Percentiles rank a stretch among this genome's conserved stretches.
Conservation (phyloP, 2,329 filamentous ascomycete genomes). For the Aspergillus nomiae region DNA sequence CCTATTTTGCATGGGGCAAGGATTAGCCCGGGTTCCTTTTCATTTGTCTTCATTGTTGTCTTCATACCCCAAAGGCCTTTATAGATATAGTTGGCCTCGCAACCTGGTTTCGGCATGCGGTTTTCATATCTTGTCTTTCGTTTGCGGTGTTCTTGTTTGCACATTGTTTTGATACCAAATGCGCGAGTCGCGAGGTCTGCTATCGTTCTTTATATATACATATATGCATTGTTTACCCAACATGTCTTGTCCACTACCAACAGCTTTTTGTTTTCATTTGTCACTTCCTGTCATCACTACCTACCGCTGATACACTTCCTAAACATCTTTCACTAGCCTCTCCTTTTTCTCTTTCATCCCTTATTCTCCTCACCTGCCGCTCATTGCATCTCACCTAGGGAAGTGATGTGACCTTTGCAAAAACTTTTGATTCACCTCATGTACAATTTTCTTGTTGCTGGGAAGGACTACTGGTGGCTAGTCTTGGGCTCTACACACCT, state of each 20-base stretch:
- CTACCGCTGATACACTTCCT: conserved; percentile 13
- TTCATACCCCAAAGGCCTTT: conserved; percentile 45
- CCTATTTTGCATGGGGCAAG: conserved; percentile 24
- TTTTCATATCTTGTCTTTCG: conserved; percentile 25
- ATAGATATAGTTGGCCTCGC: conserved; percentile 41
- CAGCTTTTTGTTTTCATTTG: conserved; percentile 14
- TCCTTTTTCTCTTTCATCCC: conserved; percentile 12
- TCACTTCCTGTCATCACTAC: conserved; percentile 8
- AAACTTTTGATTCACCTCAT: conserved; percentile 17
- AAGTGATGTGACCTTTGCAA: conserved; percentile 23
- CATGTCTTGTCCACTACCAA: conserved; percentile 22
- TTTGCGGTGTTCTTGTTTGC: conserved; percentile 22
- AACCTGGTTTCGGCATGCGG: conserved; percentile 30
- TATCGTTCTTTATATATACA: conserved; percentile 27
- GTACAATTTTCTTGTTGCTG: conserved; percentile 26
- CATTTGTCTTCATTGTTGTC: conserved; percentile 25
- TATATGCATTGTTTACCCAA: conserved; percentile 20
- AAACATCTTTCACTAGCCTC: conserved; percentile 4
- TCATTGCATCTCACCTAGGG: conserved; percentile 15
- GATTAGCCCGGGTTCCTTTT: conserved; percentile 23
- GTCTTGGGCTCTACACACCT: conserved; percentile 26
- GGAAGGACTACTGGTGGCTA: conserved; percentile 22
- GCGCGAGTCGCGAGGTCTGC: conserved; percentile 36
- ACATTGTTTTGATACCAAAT: conserved; percentile 31
- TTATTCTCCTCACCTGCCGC: conserved; percentile 15